Percentiles rank a stretch among this genome's conserved stretches.
Conservation (phyloP, 495 filamentous ascomycete species). For the Xylaria flabelliformis region DNA sequence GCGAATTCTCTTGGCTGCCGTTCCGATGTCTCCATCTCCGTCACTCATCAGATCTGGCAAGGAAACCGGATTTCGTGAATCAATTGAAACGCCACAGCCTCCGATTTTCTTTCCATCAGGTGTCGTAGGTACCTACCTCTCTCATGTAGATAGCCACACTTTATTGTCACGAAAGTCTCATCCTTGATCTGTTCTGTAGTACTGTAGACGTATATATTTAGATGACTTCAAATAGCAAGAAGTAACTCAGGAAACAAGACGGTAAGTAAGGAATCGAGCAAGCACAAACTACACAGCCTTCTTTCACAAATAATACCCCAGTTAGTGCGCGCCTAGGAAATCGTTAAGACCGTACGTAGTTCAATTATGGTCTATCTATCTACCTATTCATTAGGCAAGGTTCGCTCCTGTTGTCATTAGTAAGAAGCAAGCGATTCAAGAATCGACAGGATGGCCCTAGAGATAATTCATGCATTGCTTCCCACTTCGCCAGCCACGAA, state of each 20-base stretch:
- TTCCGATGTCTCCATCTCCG: background rate
- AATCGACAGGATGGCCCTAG: background rate
- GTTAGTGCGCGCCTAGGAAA: no score
- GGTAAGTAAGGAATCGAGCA: background rate
- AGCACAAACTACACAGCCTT: no score
- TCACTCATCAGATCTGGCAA: background rate
- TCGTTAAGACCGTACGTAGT: no score
- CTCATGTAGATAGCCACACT: no score
- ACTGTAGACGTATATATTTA: no score
- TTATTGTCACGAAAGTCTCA: no score
- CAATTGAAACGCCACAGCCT: no score
- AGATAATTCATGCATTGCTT: background rate
- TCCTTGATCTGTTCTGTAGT: no score
- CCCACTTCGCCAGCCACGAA: background rate
- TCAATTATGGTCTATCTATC: background rate
- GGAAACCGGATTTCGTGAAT: background rate
- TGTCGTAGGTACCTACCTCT: no score
- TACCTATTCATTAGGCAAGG: background rate
- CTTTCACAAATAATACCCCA: no score
- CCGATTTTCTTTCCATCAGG: no score
- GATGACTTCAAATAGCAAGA: background rate
- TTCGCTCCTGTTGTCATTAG: background rate
- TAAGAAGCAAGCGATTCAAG: background rate
- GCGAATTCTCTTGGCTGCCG: background rate
- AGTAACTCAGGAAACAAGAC: background rate